Evolutionary conservation across 371 early-diverging fungal genomes (phyloP).

Genomic region (Mortierella sp.): DNA sequence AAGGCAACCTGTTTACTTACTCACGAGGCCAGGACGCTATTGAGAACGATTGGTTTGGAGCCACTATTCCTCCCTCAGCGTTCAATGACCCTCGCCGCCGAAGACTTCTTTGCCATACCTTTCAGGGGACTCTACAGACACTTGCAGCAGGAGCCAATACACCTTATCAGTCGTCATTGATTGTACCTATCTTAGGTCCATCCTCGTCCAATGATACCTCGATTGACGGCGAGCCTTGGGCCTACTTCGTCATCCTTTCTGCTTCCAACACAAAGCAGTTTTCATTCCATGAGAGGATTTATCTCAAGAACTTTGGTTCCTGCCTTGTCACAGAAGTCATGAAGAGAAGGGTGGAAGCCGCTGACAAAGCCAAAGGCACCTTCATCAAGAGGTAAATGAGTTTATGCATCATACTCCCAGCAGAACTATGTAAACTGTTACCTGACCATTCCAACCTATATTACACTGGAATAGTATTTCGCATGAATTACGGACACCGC

Average conservation of each 20-base stretch:
- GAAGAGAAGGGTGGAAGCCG: slow-evolving; percentile 58
- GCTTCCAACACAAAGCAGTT: slow-evolving; percentile 54
- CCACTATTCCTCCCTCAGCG: not conserved
- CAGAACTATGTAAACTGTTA: not conserved
- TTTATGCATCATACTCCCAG: not conserved
- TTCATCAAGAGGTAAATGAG: slow-evolving; percentile 55
- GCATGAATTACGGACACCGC: slow-evolving; percentile 59
- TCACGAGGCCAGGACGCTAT: slow-evolving; percentile 30
- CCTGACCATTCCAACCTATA: not conserved
- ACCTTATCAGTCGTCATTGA: slow-evolving; percentile 45
- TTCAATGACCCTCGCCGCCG: slow-evolving; percentile 22
- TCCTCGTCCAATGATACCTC: slow-evolving; percentile 11
- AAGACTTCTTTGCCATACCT: slow-evolving; percentile 46
- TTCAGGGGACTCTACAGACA: slow-evolving; percentile 49
- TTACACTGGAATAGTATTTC: slow-evolving; percentile 39
- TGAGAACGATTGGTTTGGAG: slow-evolving; percentile 47
- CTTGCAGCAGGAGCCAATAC: slow-evolving; percentile 28
- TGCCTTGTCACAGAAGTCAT: slow-evolving; percentile 59
- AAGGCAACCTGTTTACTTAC: slow-evolving; percentile 15
- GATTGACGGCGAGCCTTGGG: slow-evolving; percentile 47
- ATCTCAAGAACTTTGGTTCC: slow-evolving; percentile 59
- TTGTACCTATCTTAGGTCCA: slow-evolving; percentile 55
- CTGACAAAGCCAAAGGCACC: slow-evolving; percentile 57
- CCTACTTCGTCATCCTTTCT: slow-evolving; percentile 54
- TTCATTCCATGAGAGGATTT: slow-evolving; percentile 56